These are phyloP conservation scores for Fusarium mangiferae DNA, from an alignment of 2,329 filamentous ascomycete genomes.

Conservation along the genomic window DNA sequence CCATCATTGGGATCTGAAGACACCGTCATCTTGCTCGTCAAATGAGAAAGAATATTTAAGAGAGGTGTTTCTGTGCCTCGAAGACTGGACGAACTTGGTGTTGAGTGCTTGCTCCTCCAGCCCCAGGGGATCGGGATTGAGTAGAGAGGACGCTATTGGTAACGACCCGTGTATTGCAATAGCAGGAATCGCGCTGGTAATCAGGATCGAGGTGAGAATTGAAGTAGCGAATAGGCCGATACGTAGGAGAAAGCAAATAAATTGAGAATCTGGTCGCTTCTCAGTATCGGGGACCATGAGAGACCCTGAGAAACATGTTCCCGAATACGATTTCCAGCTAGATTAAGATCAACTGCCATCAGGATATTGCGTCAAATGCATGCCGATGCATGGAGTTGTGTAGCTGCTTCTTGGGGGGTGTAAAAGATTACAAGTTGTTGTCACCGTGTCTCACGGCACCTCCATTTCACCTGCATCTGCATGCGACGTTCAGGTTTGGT, in stretches of 20 bases:
- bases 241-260: background rate
- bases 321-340: background rate
- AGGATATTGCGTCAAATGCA: background rate
- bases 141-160: background rate
- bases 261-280: too few relatives aligned
- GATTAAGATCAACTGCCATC: background rate
- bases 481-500: background rate
- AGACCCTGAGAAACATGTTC: background rate
- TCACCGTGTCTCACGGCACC: background rate
- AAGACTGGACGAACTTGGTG: background rate
- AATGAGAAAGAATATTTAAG: background rate
- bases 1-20: background rate
- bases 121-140: too few relatives aligned
- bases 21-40: background rate
- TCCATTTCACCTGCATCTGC: background rate
- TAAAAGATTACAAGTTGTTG: background rate
- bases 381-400: background rate
- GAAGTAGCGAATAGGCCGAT: background rate
- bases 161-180: background rate
- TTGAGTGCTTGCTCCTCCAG: background rate
- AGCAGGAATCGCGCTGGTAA: rapidly evolving
- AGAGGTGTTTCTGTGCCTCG: background rate
- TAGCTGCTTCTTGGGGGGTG: background rate
- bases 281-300: background rate
- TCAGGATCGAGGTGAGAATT: background rate